A percentile compares a stretch with the other conserved stretches of the same genome.
phyloP scores from a whole-genome alignment of 2,329 filamentous ascomycete species.

The Mycosphaerella sp. region DNA sequence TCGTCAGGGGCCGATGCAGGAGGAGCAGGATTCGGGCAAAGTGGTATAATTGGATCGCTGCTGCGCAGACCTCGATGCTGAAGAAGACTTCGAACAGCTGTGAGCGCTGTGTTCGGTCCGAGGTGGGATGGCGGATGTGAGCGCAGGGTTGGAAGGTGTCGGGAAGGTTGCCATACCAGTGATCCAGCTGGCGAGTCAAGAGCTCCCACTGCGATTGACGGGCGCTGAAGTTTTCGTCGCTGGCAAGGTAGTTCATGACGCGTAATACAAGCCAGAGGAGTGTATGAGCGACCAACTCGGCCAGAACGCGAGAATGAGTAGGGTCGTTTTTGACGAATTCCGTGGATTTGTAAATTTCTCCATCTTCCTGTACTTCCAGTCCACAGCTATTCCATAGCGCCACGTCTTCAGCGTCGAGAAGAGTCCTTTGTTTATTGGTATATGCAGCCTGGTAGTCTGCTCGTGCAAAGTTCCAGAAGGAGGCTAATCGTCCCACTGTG shows the following conservation, averaged over 20 bases:
- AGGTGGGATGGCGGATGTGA: conserved; percentile 28
- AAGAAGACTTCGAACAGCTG: conserved; percentile 54
- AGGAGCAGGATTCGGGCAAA: conserved; percentile 57
- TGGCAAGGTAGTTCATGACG: conserved; percentile 57
- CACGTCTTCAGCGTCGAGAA: conserved; percentile 56
- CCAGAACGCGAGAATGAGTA: conserved; percentile 22
- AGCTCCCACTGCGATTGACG: conserved; percentile 45
- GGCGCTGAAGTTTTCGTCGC: conserved; percentile 43
- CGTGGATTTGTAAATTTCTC: conserved; percentile 41
- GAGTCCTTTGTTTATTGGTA: conserved; percentile 54
- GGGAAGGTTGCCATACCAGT: conserved; percentile 54
- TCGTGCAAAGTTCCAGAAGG: conserved; percentile 63
- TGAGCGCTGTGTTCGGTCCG: conserved; percentile 11
- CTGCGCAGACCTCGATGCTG: conserved; percentile 56
- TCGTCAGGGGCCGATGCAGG: conserved; percentile 51
- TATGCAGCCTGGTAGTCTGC: conserved; percentile 38
- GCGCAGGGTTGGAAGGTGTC: conserved; percentile 56
- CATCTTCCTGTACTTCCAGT: conserved; percentile 50
- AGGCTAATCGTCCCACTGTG: conserved; percentile 53
- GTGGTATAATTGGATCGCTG: conserved; percentile 60
- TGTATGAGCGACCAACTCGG: conserved; percentile 52
- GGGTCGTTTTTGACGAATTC: conserved; percentile 52
- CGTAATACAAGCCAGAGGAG: conserved; percentile 61
- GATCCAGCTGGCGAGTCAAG: conserved; percentile 52
- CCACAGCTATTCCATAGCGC: conserved; percentile 59